phyloP scores from a whole-genome alignment of 345 rosid species.

The Kernera saxatilis region DNA sequence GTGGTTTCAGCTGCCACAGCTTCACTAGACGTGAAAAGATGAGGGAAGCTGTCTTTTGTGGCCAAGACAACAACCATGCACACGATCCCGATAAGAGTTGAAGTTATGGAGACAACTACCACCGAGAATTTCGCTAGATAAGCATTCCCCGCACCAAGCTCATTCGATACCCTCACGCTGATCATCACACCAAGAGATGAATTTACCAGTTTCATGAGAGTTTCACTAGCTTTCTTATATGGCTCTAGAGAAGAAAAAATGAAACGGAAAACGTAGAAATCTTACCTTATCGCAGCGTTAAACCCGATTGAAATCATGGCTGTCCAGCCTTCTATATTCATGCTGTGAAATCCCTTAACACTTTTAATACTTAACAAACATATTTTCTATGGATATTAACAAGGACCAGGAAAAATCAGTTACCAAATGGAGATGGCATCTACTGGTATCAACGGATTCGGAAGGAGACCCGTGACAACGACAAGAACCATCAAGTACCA shows the following conservation, averaged over 20 bases:
- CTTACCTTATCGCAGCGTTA: constrained; percentile 85
- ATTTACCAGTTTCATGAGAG: background rate
- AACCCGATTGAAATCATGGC: constrained; percentile 90
- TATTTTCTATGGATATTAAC: background rate
- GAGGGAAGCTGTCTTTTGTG: constrained; percentile 64
- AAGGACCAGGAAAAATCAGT: background rate
- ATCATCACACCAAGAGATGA: background rate
- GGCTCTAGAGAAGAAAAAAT: background rate
- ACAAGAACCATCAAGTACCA: constrained; percentile 85
- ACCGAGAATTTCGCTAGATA: constrained; percentile 60
- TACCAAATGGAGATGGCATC: constrained; percentile 95
- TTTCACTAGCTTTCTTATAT: background rate
- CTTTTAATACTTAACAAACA: background rate
- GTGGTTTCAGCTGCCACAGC: constrained; percentile 82
- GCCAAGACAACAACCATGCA: constrained; percentile 56
- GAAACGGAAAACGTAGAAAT: background rate
- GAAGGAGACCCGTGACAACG: constrained; percentile 72
- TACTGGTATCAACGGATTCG: constrained; percentile 71
- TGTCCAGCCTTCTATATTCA: constrained; percentile 89
- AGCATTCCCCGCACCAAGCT: constrained; percentile 77
- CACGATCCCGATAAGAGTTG: constrained; percentile 53
- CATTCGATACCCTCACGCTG: constrained; percentile 93
- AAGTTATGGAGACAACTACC: constrained; percentile 67
- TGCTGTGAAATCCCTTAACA: constrained; percentile 40
- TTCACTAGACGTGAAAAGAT: constrained; percentile 63